phyloP scores from a whole-genome alignment of 2,329 filamentous ascomycete species.

The Cercospora sp. region DNA sequence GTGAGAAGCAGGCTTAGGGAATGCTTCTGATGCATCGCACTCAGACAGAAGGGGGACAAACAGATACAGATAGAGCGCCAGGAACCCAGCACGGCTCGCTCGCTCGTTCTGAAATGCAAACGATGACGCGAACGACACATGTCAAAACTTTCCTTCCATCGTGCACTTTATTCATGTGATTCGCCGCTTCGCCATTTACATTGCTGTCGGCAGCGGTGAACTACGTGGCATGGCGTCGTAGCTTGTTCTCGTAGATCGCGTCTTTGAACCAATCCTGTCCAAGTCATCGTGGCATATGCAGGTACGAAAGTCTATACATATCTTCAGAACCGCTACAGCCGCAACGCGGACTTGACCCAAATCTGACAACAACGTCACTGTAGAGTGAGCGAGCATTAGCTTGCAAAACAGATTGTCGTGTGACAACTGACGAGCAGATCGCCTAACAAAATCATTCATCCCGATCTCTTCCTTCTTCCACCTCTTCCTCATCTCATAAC shows the following conservation, averaged over 20 bases:
- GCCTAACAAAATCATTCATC: neutral
- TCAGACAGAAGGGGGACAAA: neutral
- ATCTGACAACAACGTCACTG: neutral
- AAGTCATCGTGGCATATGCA: neutral
- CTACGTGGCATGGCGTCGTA: conserved; percentile 1
- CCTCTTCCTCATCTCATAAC: no score
- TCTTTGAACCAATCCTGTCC: neutral
- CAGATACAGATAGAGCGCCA: neutral
- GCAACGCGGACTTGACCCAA: neutral
- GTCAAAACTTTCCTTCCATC: neutral
- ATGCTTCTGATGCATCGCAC: neutral
- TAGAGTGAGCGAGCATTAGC: neutral
- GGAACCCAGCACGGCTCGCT: neutral
- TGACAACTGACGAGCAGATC: neutral
- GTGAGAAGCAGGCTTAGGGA: conserved; percentile 8
- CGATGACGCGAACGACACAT: neutral
- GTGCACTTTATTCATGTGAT: neutral
- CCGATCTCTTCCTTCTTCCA: no score
- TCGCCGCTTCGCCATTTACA: neutral
- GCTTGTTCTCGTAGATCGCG: neutral
- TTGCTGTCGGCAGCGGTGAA: neutral
- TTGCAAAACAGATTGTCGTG: neutral
- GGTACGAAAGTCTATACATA: neutral
- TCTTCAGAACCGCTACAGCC: neutral
- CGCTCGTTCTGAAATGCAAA: neutral